phyloP scores from a whole-genome alignment of 345 rosid species.

The Toxicodendron radicans region DNA sequence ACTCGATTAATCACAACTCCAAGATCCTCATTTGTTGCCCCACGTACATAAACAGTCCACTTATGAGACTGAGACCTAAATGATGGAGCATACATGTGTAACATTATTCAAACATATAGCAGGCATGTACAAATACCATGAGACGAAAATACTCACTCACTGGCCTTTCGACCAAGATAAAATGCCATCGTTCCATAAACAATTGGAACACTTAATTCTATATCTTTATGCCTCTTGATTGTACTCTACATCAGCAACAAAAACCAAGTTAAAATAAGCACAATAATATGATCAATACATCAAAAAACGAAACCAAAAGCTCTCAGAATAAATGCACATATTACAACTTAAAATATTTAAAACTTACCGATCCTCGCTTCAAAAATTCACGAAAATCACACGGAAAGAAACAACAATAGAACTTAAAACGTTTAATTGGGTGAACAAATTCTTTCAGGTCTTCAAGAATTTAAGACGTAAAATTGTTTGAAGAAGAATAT shows the following conservation, averaged over 20 bases:
- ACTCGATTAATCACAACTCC: constrained; percentile 60
- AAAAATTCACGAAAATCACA: background rate
- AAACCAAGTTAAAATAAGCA: background rate
- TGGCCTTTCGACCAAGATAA: constrained; percentile 74
- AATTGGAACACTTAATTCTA: constrained; percentile 67
- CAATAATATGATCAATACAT: background rate
- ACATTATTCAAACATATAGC: background rate
- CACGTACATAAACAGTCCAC: constrained; percentile 82
- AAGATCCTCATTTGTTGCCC: constrained; percentile 77
- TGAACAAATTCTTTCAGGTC: background rate
- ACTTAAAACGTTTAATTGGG: background rate
- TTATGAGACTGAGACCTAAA: constrained; percentile 70
- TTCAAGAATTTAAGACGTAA: background rate
- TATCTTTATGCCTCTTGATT: constrained; percentile 53
- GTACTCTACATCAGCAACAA: constrained; percentile 31
- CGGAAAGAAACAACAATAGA: background rate
- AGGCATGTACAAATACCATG: background rate
- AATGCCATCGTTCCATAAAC: constrained; percentile 78
- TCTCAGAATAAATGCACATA: background rate
- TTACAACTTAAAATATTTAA: background rate
- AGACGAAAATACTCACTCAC: constrained; percentile 50
- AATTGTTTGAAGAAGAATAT: background rate
- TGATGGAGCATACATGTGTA: background rate
- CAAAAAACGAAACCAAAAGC: background rate
- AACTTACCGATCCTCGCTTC: background rate